Percentiles rank a stretch among this genome's conserved stretches.
Conservation (phyloP, 1,139 yeast genomes). For the Tardiomyces depauwii region DNA sequence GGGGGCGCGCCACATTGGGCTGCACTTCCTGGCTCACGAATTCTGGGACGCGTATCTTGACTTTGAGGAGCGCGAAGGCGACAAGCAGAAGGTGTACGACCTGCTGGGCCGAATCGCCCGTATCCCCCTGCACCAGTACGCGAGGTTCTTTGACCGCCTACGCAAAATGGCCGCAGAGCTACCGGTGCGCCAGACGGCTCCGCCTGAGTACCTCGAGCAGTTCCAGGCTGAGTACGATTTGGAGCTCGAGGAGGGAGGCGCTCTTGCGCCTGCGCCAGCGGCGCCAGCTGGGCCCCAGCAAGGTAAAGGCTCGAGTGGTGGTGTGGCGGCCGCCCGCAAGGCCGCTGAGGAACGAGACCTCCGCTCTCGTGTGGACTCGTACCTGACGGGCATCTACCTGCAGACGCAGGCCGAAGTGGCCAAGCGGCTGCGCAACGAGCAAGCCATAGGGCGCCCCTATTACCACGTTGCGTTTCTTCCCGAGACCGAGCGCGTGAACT, state of each 20-base stretch:
- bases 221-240: constrained; percentile 12
- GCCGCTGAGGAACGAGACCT: constrained; percentile 18
- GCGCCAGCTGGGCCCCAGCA: not conserved
- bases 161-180: constrained; percentile 13
- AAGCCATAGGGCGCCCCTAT: constrained; percentile 40
- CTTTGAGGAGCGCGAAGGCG: constrained; percentile 35
- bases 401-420: constrained; percentile 50
- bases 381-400: constrained; percentile 39
- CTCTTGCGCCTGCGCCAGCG: too few species aligned
- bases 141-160: constrained; percentile 36
- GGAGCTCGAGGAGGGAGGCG: constrained; percentile 14
- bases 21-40: constrained; percentile 60
- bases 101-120: constrained; percentile 52
- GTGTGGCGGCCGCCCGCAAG: not conserved
- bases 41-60: constrained; percentile 66
- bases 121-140: constrained; percentile 69
- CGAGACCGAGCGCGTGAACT: constrained; percentile 38
- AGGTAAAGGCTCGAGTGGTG: not conserved
- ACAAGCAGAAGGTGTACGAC: constrained; percentile 24
- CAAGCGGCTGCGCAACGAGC: constrained; percentile 50
- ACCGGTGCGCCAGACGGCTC: constrained; percentile 17
- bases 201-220: constrained; percentile 7
- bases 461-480: constrained; percentile 36
- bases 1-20: constrained; percentile 57
- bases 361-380: constrained; percentile 16